Percentiles rank a stretch among this genome's conserved stretches.
Evolutionary conservation across 768 basidiomycete genomes (phyloP).

Genomic region (Tulasnella sp.): DNA sequence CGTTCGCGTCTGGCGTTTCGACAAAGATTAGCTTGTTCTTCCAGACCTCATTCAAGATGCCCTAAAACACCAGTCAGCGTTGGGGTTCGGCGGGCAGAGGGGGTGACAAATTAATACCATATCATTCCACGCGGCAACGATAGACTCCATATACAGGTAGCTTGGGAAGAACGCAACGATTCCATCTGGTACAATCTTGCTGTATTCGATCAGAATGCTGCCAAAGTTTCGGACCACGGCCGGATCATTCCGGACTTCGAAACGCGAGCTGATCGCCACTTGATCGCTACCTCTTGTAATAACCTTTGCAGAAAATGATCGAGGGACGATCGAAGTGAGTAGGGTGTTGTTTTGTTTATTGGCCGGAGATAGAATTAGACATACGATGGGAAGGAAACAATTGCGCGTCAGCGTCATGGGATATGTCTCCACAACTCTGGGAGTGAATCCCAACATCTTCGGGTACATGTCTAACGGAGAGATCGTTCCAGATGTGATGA

Average conservation of each 20-base stretch:
- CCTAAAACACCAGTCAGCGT: slow-evolving; percentile 39
- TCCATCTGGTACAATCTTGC: slow-evolving; percentile 95
- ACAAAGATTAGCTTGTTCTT: slow-evolving; percentile 99
- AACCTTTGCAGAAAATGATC: slow-evolving; percentile 51
- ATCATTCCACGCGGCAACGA: slow-evolving; percentile 99
- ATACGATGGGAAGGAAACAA: slow-evolving; percentile 86
- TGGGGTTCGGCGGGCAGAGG: neutral
- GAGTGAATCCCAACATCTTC: slow-evolving; percentile 97
- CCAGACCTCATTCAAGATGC: slow-evolving; percentile 98
- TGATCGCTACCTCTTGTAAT: slow-evolving; percentile 98
- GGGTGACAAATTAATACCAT: slow-evolving; percentile 58
- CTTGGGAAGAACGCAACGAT: slow-evolving; percentile 99
- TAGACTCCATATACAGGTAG: slow-evolving; percentile 99
- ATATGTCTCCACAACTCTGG: slow-evolving; percentile 94
- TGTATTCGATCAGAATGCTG: slow-evolving; percentile 94
- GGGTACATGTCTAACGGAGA: slow-evolving; percentile 99
- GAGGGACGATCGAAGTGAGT: neutral
- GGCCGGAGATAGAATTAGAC: slow-evolving; percentile 22
- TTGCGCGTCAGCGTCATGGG: slow-evolving; percentile 96
- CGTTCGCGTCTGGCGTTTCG: slow-evolving; percentile 97
- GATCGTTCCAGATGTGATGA: slow-evolving; percentile 97
- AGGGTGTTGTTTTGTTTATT: neutral
- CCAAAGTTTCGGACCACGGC: slow-evolving; percentile 99
- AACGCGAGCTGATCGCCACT: slow-evolving; percentile 94
- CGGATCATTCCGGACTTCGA: slow-evolving; percentile 98